Conservation (phyloP, 2,329 filamentous ascomycete genomes). For the Aureobasidium lini region DNA sequence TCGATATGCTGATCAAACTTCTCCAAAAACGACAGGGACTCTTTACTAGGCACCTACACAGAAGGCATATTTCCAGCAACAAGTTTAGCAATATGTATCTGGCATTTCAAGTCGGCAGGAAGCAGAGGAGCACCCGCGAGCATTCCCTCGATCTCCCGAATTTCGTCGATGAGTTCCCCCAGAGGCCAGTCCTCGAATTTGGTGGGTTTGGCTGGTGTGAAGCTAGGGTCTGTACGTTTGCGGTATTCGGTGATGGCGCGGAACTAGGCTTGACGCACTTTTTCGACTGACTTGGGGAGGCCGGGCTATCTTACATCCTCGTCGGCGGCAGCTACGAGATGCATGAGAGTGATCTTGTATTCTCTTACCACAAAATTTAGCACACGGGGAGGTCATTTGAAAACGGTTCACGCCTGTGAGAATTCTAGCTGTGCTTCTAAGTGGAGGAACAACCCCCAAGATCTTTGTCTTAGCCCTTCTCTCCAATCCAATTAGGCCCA, state of each 20-base stretch:
- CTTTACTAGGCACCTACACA: not conserved
- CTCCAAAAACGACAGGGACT: not conserved
- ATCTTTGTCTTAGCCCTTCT: too few relatives aligned
- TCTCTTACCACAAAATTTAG: too few relatives aligned
- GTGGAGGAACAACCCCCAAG: too few relatives aligned
- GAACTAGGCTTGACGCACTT: not conserved
- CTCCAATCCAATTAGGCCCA: not conserved
- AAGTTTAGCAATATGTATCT: not conserved
- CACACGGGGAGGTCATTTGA: too few relatives aligned
- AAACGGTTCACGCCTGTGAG: too few relatives aligned
- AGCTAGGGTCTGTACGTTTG: not conserved
- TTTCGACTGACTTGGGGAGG: not conserved
- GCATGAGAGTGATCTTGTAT: not conserved
- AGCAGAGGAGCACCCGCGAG: not conserved
- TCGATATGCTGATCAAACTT: not conserved
- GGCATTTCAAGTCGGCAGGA: not conserved
- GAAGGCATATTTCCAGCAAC: not conserved
- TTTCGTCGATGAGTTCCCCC: not conserved
- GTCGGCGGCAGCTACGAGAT: not conserved
- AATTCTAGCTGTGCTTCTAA: too few relatives aligned
- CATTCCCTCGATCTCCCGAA: not conserved
- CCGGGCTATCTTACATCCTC: not conserved
- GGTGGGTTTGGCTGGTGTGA: not conserved
- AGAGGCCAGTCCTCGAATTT: not conserved
- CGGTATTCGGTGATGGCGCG: not conserved